phyloP scores from a whole-genome alignment of 2,329 filamentous ascomycete species.

The Fusarium euwallaceae region DNA sequence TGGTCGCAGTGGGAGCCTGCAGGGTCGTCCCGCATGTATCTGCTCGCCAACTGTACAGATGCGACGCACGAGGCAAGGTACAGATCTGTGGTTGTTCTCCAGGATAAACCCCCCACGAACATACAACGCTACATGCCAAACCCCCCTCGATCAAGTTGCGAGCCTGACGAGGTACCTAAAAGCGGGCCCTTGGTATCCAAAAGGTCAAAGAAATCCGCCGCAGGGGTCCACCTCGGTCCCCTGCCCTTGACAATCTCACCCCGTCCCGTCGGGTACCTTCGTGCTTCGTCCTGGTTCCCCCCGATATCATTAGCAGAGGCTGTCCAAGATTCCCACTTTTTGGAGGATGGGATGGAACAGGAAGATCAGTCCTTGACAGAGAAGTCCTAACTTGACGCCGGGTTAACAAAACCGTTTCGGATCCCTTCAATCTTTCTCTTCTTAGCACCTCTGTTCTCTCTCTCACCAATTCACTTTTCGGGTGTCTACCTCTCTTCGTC shows the following conservation, averaged over 20 bases:
- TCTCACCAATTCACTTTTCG: conserved; percentile 2
- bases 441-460: conserved; percentile 20
- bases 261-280: conserved; percentile 28
- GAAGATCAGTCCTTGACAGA: conserved; percentile 33
- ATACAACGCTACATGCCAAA: conserved; percentile 27
- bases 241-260: conserved; percentile 24
- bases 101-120: not conserved
- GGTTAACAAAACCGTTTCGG: conserved; percentile 38
- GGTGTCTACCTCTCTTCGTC: conserved; percentile 17
- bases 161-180: conserved; percentile 15
- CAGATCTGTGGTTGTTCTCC: conserved; percentile 3
- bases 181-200: conserved; percentile 17
- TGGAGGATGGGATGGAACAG: conserved; percentile 28
- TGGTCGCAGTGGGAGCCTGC: conserved; percentile 19
- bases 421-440: conserved; percentile 32
- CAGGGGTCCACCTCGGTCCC: conserved; percentile 28
- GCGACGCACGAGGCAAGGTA: conserved; percentile 22
- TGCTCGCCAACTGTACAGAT: conserved; percentile 21
- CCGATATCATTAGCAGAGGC: conserved; percentile 27
- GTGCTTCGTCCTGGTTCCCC: conserved; percentile 21
- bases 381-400: conserved; percentile 19
- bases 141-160: conserved; percentile 13
- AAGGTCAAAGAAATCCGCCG: conserved; percentile 20
- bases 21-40: conserved; percentile 34
- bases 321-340: conserved; percentile 33